Conservation (phyloP, 192 early-diverging fungal genomes). For the Podila verticillata region DNA sequence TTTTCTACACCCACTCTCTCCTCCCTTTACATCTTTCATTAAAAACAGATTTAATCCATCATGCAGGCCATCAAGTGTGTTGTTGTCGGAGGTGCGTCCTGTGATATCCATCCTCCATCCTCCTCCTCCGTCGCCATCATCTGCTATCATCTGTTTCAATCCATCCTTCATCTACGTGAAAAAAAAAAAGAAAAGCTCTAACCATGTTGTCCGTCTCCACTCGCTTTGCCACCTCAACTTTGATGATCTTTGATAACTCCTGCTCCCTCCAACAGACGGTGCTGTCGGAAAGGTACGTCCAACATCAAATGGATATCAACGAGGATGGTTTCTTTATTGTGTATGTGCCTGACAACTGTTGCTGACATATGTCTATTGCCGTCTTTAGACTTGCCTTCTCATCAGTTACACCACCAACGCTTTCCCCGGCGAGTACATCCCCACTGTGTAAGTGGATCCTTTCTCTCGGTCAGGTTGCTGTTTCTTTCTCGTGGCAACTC, state of each 20-base stretch:
- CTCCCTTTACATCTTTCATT: background rate
- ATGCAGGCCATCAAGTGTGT: slow-evolving; percentile 96
- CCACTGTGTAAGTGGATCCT: slow-evolving; percentile 87
- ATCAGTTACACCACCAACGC: slow-evolving; percentile 99
- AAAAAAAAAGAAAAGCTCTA: background rate
- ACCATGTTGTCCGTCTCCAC: background rate
- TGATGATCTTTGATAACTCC: no score
- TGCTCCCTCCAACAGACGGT: slow-evolving; percentile 21
- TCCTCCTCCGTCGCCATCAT: background rate
- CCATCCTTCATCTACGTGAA: background rate
- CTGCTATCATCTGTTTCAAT: background rate
- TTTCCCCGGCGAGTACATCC: slow-evolving; percentile 99
- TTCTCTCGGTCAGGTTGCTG: background rate
- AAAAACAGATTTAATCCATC: slow-evolving; percentile 10
- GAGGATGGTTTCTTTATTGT: no score
- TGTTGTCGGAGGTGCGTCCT: slow-evolving; percentile 72
- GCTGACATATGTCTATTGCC: background rate
- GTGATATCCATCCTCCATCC: background rate
- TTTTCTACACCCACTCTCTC: background rate
- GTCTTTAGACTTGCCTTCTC: slow-evolving; percentile 91
- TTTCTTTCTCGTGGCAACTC: background rate
- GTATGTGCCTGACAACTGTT: background rate
- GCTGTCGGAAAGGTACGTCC: slow-evolving; percentile 35
- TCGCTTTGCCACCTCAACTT: no score
- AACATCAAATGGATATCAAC: no score